These are phyloP conservation scores for Leccinum angustisporum DNA, from an alignment of 1,284 basidiomycete species.

Conservation along the genomic window DNA sequence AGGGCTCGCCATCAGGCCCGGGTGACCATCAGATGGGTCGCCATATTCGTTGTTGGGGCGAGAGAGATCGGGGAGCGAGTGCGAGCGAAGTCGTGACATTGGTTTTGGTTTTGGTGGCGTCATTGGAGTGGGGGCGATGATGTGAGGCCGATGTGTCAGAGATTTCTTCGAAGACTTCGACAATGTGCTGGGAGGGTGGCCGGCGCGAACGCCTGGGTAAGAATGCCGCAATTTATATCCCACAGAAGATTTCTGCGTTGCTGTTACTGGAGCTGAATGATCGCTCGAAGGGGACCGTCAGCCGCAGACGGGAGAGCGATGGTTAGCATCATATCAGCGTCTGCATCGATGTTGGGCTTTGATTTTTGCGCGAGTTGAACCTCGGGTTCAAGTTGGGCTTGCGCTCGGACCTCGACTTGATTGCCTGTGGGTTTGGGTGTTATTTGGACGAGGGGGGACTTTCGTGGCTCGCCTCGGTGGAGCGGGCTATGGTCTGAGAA, in stretches of 20 bases:
- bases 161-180: not conserved
- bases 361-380: not conserved
- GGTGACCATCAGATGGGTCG: slow-evolving; percentile 26
- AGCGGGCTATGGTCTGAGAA: slow-evolving; percentile 41
- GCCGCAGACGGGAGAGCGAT: slow-evolving; percentile 51
- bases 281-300: not conserved
- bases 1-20: slow-evolving; percentile 22
- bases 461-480: slow-evolving; percentile 18
- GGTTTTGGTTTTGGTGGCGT: not conserved
- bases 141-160: not conserved
- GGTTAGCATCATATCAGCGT: slow-evolving; percentile 11
- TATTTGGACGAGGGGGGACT: not conserved
- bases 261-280: not conserved
- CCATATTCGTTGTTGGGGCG: not conserved
- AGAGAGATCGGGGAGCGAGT: not conserved
- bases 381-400: not conserved
- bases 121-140: not conserved
- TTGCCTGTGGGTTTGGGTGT: not conserved
- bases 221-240: slow-evolving; percentile 14
- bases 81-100: not conserved
- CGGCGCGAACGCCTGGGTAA: slow-evolving; percentile 32
- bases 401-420: not conserved
- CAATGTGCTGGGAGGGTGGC: slow-evolving; percentile 12
- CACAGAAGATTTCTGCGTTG: not conserved
- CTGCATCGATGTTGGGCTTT: not conserved